Evolutionary conservation across 2,329 filamentous ascomycete species (phyloP).

Genomic region (Fusarium mundagurra): DNA sequence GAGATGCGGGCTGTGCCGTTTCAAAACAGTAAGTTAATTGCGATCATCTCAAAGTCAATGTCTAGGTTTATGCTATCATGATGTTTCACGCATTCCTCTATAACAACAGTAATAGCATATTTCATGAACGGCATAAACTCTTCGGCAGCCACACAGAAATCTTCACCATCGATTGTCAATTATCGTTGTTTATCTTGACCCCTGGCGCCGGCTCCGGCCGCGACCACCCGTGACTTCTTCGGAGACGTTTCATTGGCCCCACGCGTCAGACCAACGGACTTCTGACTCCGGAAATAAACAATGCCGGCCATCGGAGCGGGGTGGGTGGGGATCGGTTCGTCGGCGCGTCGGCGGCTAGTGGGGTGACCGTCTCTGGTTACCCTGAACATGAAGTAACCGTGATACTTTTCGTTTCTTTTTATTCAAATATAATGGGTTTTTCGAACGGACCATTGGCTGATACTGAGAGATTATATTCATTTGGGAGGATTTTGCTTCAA

Average conservation of each 20-base stretch:
- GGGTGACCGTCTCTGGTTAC: constrained; percentile 4
- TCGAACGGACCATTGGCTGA: neutral
- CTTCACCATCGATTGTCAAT: constrained; percentile 12
- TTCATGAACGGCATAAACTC: neutral
- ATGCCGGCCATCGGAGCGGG: constrained; percentile 39
- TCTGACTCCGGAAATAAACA: constrained; percentile 19
- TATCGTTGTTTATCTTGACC: constrained; percentile 24
- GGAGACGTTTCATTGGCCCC: constrained; percentile 21
- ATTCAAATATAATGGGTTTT: neutral
- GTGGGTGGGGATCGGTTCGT: neutral
- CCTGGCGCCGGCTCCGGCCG: constrained; percentile 5
- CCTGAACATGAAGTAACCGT: constrained; percentile 6
- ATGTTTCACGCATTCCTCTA: neutral
- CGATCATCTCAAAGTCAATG: neutral
- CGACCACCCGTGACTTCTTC: constrained; percentile 21
- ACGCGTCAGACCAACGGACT: neutral
- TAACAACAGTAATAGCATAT: neutral
- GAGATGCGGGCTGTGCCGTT: neutral
- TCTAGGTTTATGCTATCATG: neutral
- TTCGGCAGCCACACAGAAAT: neutral
- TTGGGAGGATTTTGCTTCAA: fast-evolving
- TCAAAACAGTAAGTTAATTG: neutral
- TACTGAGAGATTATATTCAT: neutral
- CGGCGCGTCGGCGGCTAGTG: constrained; percentile 16
- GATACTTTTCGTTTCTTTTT: neutral